Conservation (phyloP, 345 rosid species). For the Sonneratia alba region DNA sequence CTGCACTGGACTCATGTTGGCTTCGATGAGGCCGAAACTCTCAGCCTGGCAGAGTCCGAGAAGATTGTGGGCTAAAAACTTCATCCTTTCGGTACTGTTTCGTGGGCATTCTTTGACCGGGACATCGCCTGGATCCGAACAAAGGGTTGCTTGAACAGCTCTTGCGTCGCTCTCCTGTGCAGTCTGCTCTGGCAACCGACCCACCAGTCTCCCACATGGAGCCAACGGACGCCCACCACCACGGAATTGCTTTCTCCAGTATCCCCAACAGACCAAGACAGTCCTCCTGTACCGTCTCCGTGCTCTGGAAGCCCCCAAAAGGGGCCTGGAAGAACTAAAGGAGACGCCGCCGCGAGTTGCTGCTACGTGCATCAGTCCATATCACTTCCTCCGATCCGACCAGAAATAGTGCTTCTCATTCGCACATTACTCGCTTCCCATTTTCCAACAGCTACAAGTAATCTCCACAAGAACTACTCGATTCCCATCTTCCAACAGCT, state of each 20-base stretch:
- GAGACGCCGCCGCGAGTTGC: no score
- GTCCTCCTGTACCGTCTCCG: slow-evolving; percentile 68
- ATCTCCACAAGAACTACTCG: no score
- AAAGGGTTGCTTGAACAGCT: slow-evolving; percentile 76
- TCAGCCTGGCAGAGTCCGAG: no score
- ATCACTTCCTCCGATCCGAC: no score
- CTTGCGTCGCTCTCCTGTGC: slow-evolving; percentile 49
- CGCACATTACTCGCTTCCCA: no score
- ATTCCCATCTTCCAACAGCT: no score
- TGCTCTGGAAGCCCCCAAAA: slow-evolving; percentile 69
- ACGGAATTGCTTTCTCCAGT: slow-evolving; percentile 73
- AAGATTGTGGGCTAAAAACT: slow-evolving; percentile 30
- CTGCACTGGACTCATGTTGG: background rate
- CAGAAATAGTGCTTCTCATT: no score
- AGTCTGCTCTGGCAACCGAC: slow-evolving; percentile 11
- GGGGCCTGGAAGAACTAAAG: slow-evolving; percentile 36
- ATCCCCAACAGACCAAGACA: slow-evolving; percentile 88
- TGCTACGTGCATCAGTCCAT: no score
- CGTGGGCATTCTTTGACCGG: slow-evolving; percentile 88
- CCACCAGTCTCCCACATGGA: slow-evolving; percentile 35
- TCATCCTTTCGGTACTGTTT: slow-evolving; percentile 76
- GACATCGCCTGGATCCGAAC: slow-evolving; percentile 80
- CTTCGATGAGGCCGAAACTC: no score
- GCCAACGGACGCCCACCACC: slow-evolving; percentile 94
- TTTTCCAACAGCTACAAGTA: no score